These are phyloP conservation scores for Trichoderma parareesei DNA, from an alignment of 495 filamentous ascomycete genomes.

Conservation along the genomic window DNA sequence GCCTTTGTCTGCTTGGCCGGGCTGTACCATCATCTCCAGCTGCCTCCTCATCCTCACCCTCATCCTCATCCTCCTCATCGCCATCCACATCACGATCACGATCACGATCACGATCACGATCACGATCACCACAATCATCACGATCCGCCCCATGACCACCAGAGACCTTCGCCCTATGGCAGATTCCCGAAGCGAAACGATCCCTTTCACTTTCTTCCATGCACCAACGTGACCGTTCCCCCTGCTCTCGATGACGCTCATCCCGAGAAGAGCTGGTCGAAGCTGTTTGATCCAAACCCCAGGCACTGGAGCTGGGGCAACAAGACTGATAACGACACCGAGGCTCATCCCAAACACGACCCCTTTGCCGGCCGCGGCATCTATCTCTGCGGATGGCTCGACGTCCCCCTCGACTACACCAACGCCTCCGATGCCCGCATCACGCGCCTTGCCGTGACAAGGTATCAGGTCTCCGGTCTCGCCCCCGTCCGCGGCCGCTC, in stretches of 20 bases:
- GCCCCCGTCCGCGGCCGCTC: slow-evolving; percentile 16
- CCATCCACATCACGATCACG: background rate
- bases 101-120: background rate
- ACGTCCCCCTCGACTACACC: slow-evolving; percentile 40
- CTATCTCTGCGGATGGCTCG: slow-evolving; percentile 38
- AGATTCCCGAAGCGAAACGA: slow-evolving; percentile 30
- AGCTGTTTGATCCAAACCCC: slow-evolving; percentile 34
- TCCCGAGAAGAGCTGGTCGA: slow-evolving; percentile 28
- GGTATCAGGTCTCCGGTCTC: slow-evolving; percentile 37
- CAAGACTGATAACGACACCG: slow-evolving; percentile 11
- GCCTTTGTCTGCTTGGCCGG: background rate
- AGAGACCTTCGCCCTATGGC: slow-evolving; percentile 25
- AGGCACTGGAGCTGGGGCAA: slow-evolving; percentile 35
- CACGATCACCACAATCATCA: background rate
- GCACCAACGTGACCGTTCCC: slow-evolving; percentile 29
- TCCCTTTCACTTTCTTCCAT: slow-evolving; percentile 35
- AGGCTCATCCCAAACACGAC: slow-evolving; percentile 12
- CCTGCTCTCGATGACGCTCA: slow-evolving; percentile 29
- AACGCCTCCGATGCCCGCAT: slow-evolving; percentile 34
- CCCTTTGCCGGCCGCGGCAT: slow-evolving; percentile 33
- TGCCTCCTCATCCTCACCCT: background rate
- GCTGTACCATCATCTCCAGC: background rate
- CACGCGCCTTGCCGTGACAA: slow-evolving; percentile 36
- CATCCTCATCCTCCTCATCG: background rate
- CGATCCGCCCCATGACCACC: background rate